Percentiles rank a stretch among this genome's conserved stretches.
phyloP scores from a whole-genome alignment of 2,329 filamentous ascomycete genomes.

The Chrysoporthe deuterocubensis region DNA sequence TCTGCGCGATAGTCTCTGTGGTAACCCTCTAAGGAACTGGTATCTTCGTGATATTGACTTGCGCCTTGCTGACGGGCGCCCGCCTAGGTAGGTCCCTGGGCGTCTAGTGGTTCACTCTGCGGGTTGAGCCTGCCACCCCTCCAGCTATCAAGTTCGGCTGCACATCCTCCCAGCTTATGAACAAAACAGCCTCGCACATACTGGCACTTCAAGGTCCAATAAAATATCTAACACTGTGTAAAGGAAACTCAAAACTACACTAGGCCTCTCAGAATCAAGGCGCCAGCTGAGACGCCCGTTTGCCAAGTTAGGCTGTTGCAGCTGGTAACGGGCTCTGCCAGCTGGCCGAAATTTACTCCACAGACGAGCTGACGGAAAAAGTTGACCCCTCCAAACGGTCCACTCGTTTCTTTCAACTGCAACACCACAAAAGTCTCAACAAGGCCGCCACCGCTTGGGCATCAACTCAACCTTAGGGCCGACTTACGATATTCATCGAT shows the following conservation, averaged over 20 bases:
- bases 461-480: slow-evolving; percentile 4
- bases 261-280: neutral
- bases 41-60: neutral
- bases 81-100: neutral
- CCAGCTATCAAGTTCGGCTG: neutral
- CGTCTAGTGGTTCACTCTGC: neutral
- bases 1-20: neutral
- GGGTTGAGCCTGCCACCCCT: neutral
- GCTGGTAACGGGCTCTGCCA: slow-evolving; percentile 15
- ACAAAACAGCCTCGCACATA: neutral
- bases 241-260: neutral
- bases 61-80: neutral
- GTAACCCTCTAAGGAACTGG: neutral
- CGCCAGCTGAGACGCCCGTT: no score
- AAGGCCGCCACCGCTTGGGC: slow-evolving; percentile 21
- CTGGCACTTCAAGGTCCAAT: neutral
- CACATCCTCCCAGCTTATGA: neutral
- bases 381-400: slow-evolving; percentile 21
- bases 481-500: slow-evolving; percentile 16
- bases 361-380: slow-evolving; percentile 17
- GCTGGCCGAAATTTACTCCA: slow-evolving; percentile 12
- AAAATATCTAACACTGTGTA: neutral
- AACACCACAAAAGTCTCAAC: slow-evolving; percentile 25
- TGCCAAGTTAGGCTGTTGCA: neutral
- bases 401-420: slow-evolving; percentile 21